Conservation (phyloP, 2,329 filamentous ascomycete species). For the Chrysoporthe cubensis region DNA sequence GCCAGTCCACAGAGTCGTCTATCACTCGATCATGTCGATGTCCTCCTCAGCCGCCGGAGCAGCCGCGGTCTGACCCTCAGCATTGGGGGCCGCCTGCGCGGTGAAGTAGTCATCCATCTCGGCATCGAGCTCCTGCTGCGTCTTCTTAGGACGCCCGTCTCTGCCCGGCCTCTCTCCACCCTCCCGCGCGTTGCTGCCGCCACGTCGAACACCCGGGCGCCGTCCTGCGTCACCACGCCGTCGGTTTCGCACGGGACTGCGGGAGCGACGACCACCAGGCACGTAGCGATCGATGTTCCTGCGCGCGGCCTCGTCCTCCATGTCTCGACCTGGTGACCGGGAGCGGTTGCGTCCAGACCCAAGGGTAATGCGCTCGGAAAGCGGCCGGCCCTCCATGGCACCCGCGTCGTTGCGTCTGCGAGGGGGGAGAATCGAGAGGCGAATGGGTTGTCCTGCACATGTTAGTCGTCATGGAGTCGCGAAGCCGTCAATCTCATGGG, state of each 20-base stretch:
- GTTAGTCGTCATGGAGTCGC: slow-evolving; percentile 49
- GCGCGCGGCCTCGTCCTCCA: slow-evolving; percentile 61
- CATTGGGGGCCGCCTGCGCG: slow-evolving; percentile 33
- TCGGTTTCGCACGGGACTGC: slow-evolving; percentile 59
- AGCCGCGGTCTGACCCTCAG: slow-evolving; percentile 46
- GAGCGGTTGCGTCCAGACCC: slow-evolving; percentile 66
- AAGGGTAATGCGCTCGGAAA: slow-evolving; percentile 64
- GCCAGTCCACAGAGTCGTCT: slow-evolving; percentile 11
- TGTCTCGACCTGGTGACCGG: slow-evolving; percentile 52
- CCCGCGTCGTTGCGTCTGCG: slow-evolving; percentile 53
- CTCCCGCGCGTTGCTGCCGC: slow-evolving; percentile 45
- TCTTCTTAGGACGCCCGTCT: slow-evolving; percentile 74
- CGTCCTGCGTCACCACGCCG: slow-evolving; percentile 42
- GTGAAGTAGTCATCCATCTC: slow-evolving; percentile 94
- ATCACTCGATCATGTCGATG: slow-evolving; percentile 36
- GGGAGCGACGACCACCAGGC: slow-evolving; percentile 62
- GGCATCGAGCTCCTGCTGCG: slow-evolving; percentile 89
- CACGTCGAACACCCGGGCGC: slow-evolving; percentile 48
- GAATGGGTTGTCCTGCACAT: slow-evolving; percentile 70
- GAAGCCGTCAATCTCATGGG: slow-evolving; percentile 9
- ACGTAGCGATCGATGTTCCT: slow-evolving; percentile 80
- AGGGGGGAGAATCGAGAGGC: slow-evolving; percentile 66
- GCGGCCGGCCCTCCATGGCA: slow-evolving; percentile 57
- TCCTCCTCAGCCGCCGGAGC: slow-evolving; percentile 32
- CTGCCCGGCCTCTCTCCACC: slow-evolving; percentile 47